Percentiles rank a stretch among this genome's conserved stretches.
These are phyloP conservation scores for Leccinum obscurum DNA, from an alignment of 768 basidiomycete genomes.

Conservation along the genomic window DNA sequence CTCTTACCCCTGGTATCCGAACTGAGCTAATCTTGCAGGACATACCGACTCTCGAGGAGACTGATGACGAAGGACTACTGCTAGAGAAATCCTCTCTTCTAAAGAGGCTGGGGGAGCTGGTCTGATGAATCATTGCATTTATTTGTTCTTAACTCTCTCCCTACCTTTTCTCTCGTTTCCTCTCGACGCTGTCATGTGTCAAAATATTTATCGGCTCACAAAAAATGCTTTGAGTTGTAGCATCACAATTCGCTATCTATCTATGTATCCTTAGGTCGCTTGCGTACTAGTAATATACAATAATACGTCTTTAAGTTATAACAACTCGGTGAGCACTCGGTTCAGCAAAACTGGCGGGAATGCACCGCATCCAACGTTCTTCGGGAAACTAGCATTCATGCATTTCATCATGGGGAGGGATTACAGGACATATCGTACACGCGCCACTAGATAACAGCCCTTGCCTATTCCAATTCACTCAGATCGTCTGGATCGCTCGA, in stretches of 20 bases:
- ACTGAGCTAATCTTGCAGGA: conserved; percentile 39
- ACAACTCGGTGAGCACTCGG: too few relatives aligned
- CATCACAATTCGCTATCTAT: background rate
- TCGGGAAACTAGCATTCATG: background rate
- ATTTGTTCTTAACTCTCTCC: background rate
- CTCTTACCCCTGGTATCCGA: too few relatives aligned
- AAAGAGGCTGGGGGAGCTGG: conserved; percentile 1
- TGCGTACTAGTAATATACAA: too few relatives aligned
- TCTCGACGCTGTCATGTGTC: background rate
- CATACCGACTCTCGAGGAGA: conserved; percentile 70
- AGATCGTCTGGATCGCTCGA: conserved; percentile 39
- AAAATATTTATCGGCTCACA: background rate
- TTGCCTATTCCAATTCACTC: background rate
- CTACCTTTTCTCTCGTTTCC: background rate
- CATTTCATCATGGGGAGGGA: background rate
- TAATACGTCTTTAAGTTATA: too few relatives aligned
- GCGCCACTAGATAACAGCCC: background rate
- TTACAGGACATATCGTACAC: background rate
- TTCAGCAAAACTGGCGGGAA: too few relatives aligned
- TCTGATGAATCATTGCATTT: conserved; percentile 6
- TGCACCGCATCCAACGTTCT: background rate
- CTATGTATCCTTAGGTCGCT: too few relatives aligned
- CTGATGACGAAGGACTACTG: conserved; percentile 41
- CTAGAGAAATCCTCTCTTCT: conserved; percentile 7
- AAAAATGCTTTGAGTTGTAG: background rate